Evolutionary conservation across 139 green algal species (phyloP).

Genomic region (Chlorella sp.): DNA sequence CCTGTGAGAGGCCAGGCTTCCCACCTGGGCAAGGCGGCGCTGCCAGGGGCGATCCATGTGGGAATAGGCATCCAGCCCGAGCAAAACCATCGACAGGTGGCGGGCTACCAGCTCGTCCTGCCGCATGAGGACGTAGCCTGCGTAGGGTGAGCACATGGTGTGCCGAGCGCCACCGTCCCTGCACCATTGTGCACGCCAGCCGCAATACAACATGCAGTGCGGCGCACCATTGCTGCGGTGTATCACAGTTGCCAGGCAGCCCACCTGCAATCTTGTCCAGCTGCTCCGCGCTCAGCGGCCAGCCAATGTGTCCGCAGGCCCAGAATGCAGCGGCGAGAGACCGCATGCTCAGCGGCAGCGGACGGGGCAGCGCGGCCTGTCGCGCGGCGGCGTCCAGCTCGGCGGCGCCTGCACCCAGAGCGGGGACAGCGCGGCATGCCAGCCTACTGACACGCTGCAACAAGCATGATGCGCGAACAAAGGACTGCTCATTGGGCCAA

Average conservation of each 20-base stretch:
- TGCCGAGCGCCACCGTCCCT: background rate
- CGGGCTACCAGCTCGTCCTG: background rate
- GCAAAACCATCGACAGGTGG: slow-evolving; percentile 2
- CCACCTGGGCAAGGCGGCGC: slow-evolving; percentile 2
- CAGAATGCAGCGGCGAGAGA: slow-evolving; percentile 11
- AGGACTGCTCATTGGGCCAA: too few species aligned
- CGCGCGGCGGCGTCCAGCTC: too few species aligned
- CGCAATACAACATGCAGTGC: background rate
- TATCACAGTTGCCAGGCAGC: background rate
- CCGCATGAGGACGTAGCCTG: slow-evolving; percentile 4
- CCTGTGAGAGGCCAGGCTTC: background rate
- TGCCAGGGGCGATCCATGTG: background rate
- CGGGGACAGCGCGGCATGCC: too few species aligned
- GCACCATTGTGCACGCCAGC: background rate
- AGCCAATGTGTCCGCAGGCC: slow-evolving; percentile 10
- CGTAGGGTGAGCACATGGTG: background rate
- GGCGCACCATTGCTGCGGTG: background rate
- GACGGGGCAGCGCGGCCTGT: too few species aligned
- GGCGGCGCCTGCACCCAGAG: too few species aligned
- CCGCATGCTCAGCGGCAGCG: background rate
- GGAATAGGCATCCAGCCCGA: background rate
- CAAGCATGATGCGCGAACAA: too few species aligned
- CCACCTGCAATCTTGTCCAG: slow-evolving; percentile 20
- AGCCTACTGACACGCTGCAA: too few species aligned
- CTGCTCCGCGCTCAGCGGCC: slow-evolving; percentile 2